Evolutionary conservation across 2,329 filamentous ascomycete species (phyloP).

Genomic region (Colletotrichum sojae): DNA sequence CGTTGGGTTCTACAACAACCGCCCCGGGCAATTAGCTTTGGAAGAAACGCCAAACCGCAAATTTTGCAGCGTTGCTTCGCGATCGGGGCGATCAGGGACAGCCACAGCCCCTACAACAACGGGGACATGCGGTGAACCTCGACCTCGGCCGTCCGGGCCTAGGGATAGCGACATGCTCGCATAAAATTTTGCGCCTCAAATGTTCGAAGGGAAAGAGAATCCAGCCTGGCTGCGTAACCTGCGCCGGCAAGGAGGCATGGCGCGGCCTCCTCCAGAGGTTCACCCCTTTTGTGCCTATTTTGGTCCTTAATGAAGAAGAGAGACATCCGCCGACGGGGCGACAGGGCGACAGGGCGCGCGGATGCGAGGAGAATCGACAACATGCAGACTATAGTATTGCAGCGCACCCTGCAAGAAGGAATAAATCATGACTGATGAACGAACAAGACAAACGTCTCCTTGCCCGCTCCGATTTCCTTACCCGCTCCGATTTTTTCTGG

Average conservation of each 20-base stretch:
- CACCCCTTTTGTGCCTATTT: slow-evolving; percentile 21
- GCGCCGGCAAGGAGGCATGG: slow-evolving; percentile 41
- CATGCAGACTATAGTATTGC: slow-evolving; percentile 31
- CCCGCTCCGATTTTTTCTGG: background rate
- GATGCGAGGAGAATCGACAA: slow-evolving; percentile 8
- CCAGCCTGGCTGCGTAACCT: slow-evolving; percentile 43
- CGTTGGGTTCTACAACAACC: background rate
- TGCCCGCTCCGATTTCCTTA: too few relatives aligned
- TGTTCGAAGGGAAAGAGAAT: slow-evolving; percentile 10
- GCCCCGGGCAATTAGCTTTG: slow-evolving; percentile 5
- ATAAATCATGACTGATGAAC: slow-evolving; percentile 40
- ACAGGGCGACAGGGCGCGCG: background rate
- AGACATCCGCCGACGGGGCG: slow-evolving; percentile 5
- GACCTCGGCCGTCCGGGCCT: slow-evolving; percentile 6
- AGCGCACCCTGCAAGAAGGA: slow-evolving; percentile 21
- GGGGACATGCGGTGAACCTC: background rate
- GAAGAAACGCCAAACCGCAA: background rate
- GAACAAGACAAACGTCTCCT: slow-evolving; percentile 17
- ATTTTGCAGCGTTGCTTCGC: slow-evolving; percentile 12
- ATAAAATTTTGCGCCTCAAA: slow-evolving; percentile 29
- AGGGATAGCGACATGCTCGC: slow-evolving; percentile 1
- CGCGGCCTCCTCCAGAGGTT: slow-evolving; percentile 34
- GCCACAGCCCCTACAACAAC: background rate
- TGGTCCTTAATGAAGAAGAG: slow-evolving; percentile 21
- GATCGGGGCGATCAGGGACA: slow-evolving; percentile 4